phyloP scores from a whole-genome alignment of 352 stramenopile species.

The Lagenidium giganteum region DNA sequence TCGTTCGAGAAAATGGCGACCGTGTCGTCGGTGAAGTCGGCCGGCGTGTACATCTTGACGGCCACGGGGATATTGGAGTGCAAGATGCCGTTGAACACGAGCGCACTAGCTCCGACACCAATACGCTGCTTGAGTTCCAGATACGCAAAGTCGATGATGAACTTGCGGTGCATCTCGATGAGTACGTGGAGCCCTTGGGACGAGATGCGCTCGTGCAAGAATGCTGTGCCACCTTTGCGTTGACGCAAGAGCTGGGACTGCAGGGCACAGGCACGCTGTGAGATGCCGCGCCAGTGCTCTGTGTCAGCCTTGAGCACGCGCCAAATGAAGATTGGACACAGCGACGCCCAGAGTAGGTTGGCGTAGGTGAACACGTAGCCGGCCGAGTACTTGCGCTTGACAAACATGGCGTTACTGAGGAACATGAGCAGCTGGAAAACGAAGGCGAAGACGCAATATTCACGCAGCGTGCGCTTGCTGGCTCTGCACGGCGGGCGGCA shows the following conservation, averaged over 20 bases:
- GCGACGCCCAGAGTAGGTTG: slow-evolving; percentile 19
- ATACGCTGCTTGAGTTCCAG: slow-evolving; percentile 36
- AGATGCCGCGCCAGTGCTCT: slow-evolving; percentile 23
- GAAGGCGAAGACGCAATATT: slow-evolving; percentile 16
- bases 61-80: slow-evolving; percentile 29
- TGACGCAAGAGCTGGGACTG: slow-evolving; percentile 42
- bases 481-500: slow-evolving; percentile 10
- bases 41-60: slow-evolving; percentile 55
- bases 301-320: slow-evolving; percentile 28
- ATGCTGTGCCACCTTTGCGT: slow-evolving; percentile 6
- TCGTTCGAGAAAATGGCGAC: slow-evolving; percentile 45
- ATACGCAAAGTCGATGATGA: slow-evolving; percentile 51
- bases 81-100: slow-evolving; percentile 41
- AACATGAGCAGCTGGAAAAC: slow-evolving; percentile 15
- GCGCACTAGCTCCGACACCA: slow-evolving; percentile 28
- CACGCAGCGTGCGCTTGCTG: slow-evolving; percentile 4
- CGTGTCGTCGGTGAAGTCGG: slow-evolving; percentile 34
- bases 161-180: slow-evolving; percentile 38
- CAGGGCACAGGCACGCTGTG: slow-evolving; percentile 15
- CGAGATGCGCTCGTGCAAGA: slow-evolving; percentile 36
- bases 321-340: slow-evolving; percentile 33
- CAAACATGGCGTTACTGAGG: slow-evolving; percentile 12
- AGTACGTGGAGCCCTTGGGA: slow-evolving; percentile 41
- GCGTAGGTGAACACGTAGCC: slow-evolving; percentile 19
- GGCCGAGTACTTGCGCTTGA: slow-evolving; percentile 4